Evolutionary conservation across 164 flowering plant species (phyloP), one percentile per base, ranked within the genome.

Genomic region (Chimonanthus praecox): DNA sequence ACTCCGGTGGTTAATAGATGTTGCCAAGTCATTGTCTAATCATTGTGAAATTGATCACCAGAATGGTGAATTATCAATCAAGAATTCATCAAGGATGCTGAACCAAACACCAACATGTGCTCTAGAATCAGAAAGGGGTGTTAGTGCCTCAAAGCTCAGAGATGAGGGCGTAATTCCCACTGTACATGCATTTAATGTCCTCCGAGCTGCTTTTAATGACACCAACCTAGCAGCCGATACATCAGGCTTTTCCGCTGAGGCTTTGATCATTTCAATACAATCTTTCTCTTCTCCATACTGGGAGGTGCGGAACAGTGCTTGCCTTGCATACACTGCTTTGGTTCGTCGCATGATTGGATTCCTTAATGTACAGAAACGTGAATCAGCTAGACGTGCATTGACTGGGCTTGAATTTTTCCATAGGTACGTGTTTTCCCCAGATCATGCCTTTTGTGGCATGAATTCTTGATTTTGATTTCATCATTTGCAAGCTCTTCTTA

Each of bases 101-200:
- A 77, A 70, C 72, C 68, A 80, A 71, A 76, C 63, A 60, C 58
- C 47, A 18, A 11, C 71, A 0, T 50, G 67, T 71, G 49, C 69
- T 64, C 51, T 16, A 43, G 62, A 71, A 49, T 45, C 62, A n/a
- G 85, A 79, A 58, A 69, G 58, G 49, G 47, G 77, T 74, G 73
- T 47, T 51, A 73, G 33, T 47, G 80, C 80, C 46, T 89, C 97
- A 74, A 95, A 95, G 82, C 70, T 84, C 54, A 86, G 98, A 54
- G 97, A 92, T 80, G 97, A 92, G 71, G 99, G 99, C 79, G 98
- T 96, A 21, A 80, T 96, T 78, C 97, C 99, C 51, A 94, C 95
- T 9, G 99, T 94, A 46, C 99, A 96, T 83, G 97, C 99, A 49
- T 94, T 96, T 79, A 96, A 96, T 83, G 94, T 88, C 71, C 97